Base-by-base conservation (phyloP, 2,329 filamentous ascomycete genomes). In the Dothideomycetes sp. region DNA sequence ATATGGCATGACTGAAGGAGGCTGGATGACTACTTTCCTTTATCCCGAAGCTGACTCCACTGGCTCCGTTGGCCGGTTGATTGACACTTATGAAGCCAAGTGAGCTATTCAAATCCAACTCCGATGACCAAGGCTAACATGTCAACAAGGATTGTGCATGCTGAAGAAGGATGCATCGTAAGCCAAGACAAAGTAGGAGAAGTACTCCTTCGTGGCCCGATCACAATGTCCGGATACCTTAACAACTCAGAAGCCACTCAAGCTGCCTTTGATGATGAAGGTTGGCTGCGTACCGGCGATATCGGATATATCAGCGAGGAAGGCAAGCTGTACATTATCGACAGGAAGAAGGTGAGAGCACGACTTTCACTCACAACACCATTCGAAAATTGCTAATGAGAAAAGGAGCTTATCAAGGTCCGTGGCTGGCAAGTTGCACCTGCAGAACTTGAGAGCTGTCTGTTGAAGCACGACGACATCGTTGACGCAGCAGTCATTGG, bases 1-100 rank as follows among this genome's bases (percentile, higher is more conserved):
- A 29, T 75, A 67, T 63, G 72, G 72, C 1, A 72, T 73, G 65
- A 74, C 71, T 0, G 72, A 75, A 44, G 52, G 52, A 2, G 52
- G 61, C 53, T 48, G 71, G 71, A 40, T 61, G 55, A 48, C 59
- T 47, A 58, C 53, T 3, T 63, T 67, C 49, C 61, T 64, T 39
- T 60, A 56, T 38, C 47, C 47, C 2, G 55, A 65, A 37, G 51
- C 55, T 11, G 65, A 68, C 34, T 49, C 54, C 12, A 61, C 62
- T 4, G 68, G 61, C 16, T 70, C 68, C 31, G 65, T 75, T 5
- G 71, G 71, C 4, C 53, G 60, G 3, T 51, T 62, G 5, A 42
- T 70, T 9, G 52, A 64, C 1, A 65, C 64, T 17, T 51, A 51
- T 17, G 52, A 63, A 29, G 49, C 47, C 2, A 57, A 56, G 53